These are phyloP conservation scores for Monosporozyma yasuniensis DNA, from an alignment of 805 yeast genomes.

Conservation along the genomic window DNA sequence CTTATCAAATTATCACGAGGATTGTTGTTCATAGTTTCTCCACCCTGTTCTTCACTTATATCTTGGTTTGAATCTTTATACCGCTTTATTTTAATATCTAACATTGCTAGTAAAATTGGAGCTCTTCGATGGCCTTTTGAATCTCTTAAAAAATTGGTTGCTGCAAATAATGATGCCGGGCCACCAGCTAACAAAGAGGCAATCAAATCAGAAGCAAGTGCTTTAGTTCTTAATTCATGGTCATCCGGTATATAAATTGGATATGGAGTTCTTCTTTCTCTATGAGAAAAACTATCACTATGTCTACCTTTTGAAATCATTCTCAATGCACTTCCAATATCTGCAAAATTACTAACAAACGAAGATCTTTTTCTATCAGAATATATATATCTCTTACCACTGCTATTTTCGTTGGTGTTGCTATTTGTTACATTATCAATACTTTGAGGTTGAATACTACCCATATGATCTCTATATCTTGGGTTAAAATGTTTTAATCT, in stretches of 20 bases:
- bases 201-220: conserved; percentile 36
- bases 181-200: conserved; percentile 53
- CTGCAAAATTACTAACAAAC: background rate
- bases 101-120: conserved; percentile 66
- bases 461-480: background rate
- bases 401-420: background rate
- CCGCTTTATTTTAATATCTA: conserved; percentile 51
- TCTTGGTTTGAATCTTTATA: conserved; percentile 27
- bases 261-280: background rate
- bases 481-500: background rate
- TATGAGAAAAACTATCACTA: background rate
- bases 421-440: background rate
- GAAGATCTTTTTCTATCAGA: background rate
- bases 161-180: conserved; percentile 67
- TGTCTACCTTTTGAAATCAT: background rate
- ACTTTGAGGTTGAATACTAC: background rate
- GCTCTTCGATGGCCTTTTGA: conserved; percentile 72
- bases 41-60: conserved; percentile 2
- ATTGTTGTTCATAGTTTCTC: background rate
- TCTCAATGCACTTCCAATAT: background rate
- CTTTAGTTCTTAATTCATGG: conserved; percentile 7
- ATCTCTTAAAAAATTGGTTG: conserved; percentile 66
- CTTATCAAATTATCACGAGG: background rate
- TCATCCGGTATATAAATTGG: background rate
- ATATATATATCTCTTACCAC: background rate